A percentile compares a stretch with the other conserved stretches of the same genome.
phyloP scores from a whole-genome alignment of 2,329 filamentous ascomycete species.

The Cladophialophora yegresii region DNA sequence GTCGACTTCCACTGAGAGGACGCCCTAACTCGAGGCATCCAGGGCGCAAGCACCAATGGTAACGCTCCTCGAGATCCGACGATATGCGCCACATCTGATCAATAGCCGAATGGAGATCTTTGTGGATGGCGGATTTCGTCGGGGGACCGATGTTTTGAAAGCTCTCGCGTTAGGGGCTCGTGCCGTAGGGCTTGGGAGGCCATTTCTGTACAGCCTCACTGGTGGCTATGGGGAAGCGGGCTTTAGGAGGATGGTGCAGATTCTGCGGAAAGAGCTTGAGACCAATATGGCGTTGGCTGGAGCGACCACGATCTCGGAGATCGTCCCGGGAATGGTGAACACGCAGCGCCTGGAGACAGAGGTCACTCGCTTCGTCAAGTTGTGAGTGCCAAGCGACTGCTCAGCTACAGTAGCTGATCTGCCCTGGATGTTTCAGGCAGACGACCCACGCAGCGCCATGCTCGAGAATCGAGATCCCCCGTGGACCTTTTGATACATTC shows the following conservation, averaged over 20 bases:
- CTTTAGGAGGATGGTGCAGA: constrained; percentile 50
- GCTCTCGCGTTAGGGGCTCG: constrained; percentile 56
- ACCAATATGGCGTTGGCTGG: constrained; percentile 43
- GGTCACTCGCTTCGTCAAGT: constrained; percentile 39
- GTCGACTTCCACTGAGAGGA: background rate
- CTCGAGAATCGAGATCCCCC: background rate
- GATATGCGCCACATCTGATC: constrained; percentile 53
- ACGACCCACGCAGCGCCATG: background rate
- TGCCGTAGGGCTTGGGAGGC: constrained; percentile 57
- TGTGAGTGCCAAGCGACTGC: constrained; percentile 30
- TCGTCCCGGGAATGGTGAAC: constrained; percentile 41
- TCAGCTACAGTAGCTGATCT: background rate
- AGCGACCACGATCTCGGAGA: constrained; percentile 37
- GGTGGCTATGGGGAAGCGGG: constrained; percentile 53
- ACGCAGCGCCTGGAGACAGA: constrained; percentile 40
- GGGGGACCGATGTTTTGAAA: constrained; percentile 58
- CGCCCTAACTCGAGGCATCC: background rate
- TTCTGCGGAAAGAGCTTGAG: constrained; percentile 42
- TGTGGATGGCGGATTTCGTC: constrained; percentile 57
- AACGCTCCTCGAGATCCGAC: constrained; percentile 55
- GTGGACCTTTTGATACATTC: background rate
- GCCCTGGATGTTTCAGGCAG: background rate
- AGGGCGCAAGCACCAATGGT: constrained; percentile 51
- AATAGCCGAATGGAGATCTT: constrained; percentile 53
- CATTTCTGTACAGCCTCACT: constrained; percentile 54